These are phyloP conservation scores for Butyriboletus loyo DNA, from an alignment of 768 basidiomycete genomes.

Conservation along the genomic window DNA sequence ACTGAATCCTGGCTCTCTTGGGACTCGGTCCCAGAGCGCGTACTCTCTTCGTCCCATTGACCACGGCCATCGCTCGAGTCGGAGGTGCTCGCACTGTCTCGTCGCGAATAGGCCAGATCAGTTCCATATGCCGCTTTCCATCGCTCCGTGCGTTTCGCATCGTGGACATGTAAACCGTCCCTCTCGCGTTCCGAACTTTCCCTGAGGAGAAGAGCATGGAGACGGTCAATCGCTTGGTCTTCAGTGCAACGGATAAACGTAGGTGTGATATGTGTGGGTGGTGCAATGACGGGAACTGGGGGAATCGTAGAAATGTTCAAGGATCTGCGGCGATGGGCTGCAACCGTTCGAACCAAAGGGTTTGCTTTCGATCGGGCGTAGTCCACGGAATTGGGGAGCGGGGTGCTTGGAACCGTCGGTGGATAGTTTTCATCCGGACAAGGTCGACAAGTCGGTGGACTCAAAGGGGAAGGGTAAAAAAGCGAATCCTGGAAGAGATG, in stretches of 20 bases:
- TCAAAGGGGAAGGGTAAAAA: constrained; percentile 5
- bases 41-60: constrained; percentile 19
- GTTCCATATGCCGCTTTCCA: neutral
- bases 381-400: constrained; percentile 21
- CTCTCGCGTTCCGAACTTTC: constrained; percentile 37
- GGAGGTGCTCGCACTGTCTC: constrained; percentile 6
- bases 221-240: constrained; percentile 42
- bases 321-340: constrained; percentile 1
- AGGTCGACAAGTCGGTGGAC: neutral
- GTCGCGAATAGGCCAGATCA: neutral
- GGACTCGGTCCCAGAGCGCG: constrained; percentile 10
- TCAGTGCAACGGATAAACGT: constrained; percentile 30
- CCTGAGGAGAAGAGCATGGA: constrained; percentile 39
- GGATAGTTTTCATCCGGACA: constrained; percentile 2
- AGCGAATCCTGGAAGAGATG: constrained; percentile 7
- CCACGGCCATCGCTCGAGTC: constrained; percentile 9
- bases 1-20: constrained; percentile 17
- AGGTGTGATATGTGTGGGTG: constrained; percentile 37
- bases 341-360: constrained; percentile 22
- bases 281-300: constrained; percentile 53
- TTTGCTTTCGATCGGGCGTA: constrained; percentile 23
- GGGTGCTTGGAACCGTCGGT: constrained; percentile 27
- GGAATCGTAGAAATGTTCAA: constrained; percentile 5
- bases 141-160: constrained; percentile 7
- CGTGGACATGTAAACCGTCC: constrained; percentile 31